Conservation (phyloP, 139 green algal species). For the Coccomyxa sp. region DNA sequence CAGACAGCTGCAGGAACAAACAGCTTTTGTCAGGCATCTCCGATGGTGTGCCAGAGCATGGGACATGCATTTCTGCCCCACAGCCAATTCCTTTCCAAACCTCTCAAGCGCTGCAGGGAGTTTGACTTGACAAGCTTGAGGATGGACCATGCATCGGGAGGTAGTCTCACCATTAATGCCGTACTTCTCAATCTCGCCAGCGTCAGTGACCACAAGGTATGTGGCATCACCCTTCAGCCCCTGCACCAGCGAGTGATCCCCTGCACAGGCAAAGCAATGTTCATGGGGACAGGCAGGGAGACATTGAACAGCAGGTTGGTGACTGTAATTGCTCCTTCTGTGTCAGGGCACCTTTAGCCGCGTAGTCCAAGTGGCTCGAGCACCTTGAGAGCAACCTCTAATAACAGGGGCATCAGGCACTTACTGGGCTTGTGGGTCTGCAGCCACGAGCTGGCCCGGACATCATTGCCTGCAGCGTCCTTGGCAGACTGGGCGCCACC, state of each 20-base stretch:
- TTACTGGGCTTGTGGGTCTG: conserved; percentile 62
- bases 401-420: too few species aligned
- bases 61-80: not conserved
- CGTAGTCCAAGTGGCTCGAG: too few species aligned
- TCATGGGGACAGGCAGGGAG: too few species aligned
- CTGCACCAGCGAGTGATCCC: conserved; percentile 85
- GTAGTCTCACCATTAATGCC: conserved; percentile 79
- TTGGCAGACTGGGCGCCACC: conserved; percentile 81
- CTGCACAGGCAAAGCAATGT: too few species aligned
- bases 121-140: not conserved
- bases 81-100: too few species aligned
- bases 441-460: conserved; percentile 80
- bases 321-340: too few species aligned
- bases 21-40: not conserved
- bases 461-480: conserved; percentile 94
- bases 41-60: too few species aligned
- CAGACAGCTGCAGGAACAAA: conserved; percentile 68
- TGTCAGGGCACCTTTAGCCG: too few species aligned
- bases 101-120: too few species aligned
- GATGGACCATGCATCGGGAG: not conserved
- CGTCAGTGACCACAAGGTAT: conserved; percentile 92
- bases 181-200: conserved; percentile 82
- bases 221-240: conserved; percentile 98
- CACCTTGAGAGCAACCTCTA: too few species aligned
- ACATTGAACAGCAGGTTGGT: too few species aligned